These are phyloP conservation scores for Stylonectria norvegica DNA, from an alignment of 2,329 filamentous ascomycete species.

Conservation along the genomic window DNA sequence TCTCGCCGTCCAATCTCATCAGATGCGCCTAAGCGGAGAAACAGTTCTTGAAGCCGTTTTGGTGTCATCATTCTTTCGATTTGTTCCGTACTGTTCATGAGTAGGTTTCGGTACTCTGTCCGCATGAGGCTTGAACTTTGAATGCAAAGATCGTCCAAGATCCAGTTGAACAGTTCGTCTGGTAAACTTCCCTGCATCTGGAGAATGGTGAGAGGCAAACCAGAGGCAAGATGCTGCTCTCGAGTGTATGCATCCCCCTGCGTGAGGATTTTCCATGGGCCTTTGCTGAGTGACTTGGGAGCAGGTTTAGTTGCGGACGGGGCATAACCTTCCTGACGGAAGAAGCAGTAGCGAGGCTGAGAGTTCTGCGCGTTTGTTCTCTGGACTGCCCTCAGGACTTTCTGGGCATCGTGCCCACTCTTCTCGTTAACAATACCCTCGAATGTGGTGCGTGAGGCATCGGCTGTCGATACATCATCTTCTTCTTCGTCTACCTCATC, in stretches of 20 bases:
- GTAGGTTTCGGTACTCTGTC: slow-evolving; percentile 57
- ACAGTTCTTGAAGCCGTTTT: slow-evolving; percentile 48
- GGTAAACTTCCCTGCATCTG: slow-evolving; percentile 43
- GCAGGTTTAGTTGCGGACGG: slow-evolving; percentile 23
- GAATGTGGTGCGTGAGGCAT: slow-evolving; percentile 23
- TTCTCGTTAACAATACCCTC: slow-evolving; percentile 34
- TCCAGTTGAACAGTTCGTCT: slow-evolving; percentile 64
- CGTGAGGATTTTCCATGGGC: slow-evolving; percentile 47
- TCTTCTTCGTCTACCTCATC: slow-evolving; percentile 17
- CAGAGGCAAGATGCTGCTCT: slow-evolving; percentile 59
- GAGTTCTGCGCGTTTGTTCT: slow-evolving; percentile 42
- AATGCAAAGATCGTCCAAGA: slow-evolving; percentile 56
- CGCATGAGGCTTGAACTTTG: slow-evolving; percentile 56
- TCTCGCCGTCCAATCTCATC: slow-evolving; percentile 38
- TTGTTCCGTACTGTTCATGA: slow-evolving; percentile 43
- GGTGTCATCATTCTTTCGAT: slow-evolving; percentile 44
- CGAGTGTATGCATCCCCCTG: slow-evolving; percentile 44
- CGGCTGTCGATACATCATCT: slow-evolving; percentile 6
- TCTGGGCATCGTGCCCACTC: slow-evolving; percentile 43
- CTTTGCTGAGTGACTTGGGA: slow-evolving; percentile 32
- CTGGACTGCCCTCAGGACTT: slow-evolving; percentile 48
- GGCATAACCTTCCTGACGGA: slow-evolving; percentile 36
- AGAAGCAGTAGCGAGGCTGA: slow-evolving; percentile 48
- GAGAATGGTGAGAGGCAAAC: slow-evolving; percentile 54
- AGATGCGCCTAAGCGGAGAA: slow-evolving; percentile 56